Evolutionary conservation across 2,329 filamentous ascomycete species (phyloP), one percentile per base, ranked within the genome.

Genomic region (Diaporthe sp.): DNA sequence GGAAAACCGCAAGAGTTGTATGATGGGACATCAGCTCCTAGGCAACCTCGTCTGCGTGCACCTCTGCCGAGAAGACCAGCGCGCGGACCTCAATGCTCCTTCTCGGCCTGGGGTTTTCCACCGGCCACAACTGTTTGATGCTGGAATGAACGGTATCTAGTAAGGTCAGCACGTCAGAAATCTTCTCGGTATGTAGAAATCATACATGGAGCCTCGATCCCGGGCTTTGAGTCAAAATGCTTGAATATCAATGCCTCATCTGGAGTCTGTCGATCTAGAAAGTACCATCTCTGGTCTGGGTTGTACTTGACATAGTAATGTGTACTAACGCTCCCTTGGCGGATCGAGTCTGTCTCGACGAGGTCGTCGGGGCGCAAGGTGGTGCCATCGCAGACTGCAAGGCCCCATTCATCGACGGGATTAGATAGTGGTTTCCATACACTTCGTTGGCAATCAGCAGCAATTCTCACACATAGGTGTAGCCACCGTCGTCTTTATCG

Each of bases 191-290:
- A 5, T 13, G 44, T 8, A 47, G 44, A 19, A 19, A 1, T 2
- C 4, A 2, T 42, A 69, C 65, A 69, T 22, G 65, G 25, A 2
- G 65, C 47, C 10, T 55, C 32, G 12, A 69, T 17, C 0, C n/a
- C 65, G 9, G 65, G 65, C 30, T 69, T 42, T 4, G 65, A 55
- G 35, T 69, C 65, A 12, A 69, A 51, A 10, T 69, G 65, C 47
- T 69, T 69, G 65, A 69, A 53, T 22, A 69, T 39, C 65, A 69
- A 55, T 5, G 47, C 65, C 15, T 69, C 65, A 0, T 69, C 65
- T 10, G 65, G n/a, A 12, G 50, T 53, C 25, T 69, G 65, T 6
- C 50, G 22, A 53, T 55, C 10, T 15, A 55, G 6, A 22, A 69
- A 69, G 3, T 55, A 69, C 65, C 65, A 69, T n/a, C 10, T 51